phyloP scores from a whole-genome alignment of 805 yeast species.

The Kregervanrija fluxuum region DNA sequence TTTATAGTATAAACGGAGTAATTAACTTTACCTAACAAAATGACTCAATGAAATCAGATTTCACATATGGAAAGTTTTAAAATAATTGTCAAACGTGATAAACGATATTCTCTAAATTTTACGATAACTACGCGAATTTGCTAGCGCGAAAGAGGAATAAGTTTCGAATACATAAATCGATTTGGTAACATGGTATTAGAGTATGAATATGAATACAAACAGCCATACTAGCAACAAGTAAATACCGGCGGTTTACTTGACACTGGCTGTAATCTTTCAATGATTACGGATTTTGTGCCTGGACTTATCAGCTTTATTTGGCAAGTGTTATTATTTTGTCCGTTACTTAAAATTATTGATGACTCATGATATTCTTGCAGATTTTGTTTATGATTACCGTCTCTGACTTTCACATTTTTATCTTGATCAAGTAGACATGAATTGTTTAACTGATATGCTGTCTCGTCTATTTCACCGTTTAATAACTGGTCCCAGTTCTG shows the following conservation, averaged over 20 bases:
- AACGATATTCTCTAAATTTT: too few relatives aligned
- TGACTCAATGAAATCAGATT: too few relatives aligned
- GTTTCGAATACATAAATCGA: too few relatives aligned
- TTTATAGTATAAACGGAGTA: too few relatives aligned
- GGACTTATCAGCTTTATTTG: slow-evolving; percentile 10
- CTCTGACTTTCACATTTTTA: not conserved
- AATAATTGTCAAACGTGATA: too few relatives aligned
- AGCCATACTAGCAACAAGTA: slow-evolving; percentile 47
- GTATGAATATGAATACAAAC: not conserved
- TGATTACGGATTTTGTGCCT: slow-evolving; percentile 41
- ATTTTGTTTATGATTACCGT: slow-evolving; percentile 1
- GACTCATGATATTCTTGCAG: not conserved
- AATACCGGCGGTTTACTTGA: slow-evolving; percentile 54
- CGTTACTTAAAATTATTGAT: not conserved
- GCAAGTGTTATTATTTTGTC: not conserved
- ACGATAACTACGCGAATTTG: too few relatives aligned
- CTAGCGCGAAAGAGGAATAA: too few relatives aligned
- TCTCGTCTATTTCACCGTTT: slow-evolving; percentile 25
- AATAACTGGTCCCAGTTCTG: slow-evolving; percentile 25
- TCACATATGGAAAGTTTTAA: too few relatives aligned
- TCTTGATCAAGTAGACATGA: slow-evolving; percentile 6
- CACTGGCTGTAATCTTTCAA: slow-evolving; percentile 53
- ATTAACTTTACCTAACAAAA: too few relatives aligned
- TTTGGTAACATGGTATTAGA: too few relatives aligned
- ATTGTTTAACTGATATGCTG: slow-evolving; percentile 14